Evolutionary conservation across 192 early-diverging fungal species (phyloP), one percentile per base, ranked within the genome.

Genomic region (Oehlia diaphana): DNA sequence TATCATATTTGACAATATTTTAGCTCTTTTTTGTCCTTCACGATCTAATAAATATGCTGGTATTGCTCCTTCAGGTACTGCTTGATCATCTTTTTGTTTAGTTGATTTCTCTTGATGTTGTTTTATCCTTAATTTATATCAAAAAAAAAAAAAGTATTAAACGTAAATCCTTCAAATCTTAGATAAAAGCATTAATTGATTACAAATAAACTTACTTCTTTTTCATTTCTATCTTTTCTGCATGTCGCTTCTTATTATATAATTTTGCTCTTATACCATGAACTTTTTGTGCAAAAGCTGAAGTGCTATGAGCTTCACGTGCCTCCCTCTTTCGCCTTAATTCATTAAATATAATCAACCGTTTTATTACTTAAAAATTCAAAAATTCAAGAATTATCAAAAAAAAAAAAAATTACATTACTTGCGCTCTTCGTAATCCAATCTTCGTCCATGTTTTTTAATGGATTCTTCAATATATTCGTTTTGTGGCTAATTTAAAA

Each of bases 161-260:
- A 39, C 7, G 13, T 65, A 23, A 42, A 44, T 2, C 31, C 0
- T 10, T 21, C 49, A 23, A 42, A 44, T 2, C 4, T 10, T 21
- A 47, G 44, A 47, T 47, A 39, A 14, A 23, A n/a, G 0, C 5
- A 31, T 65, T 33, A 33, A 13, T 58, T 44, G 14, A n/a, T 26
- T 44, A 67, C 13, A 64, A 47, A 13, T 9, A 63, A 28, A 82
- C 86, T 70, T 86, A 93, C 91, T 95, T 98, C 89, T 99, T 99
- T 90, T 98, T 98, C 97, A 98, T 98, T 88, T 99, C 94, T 80
- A 99, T 97, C 94, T 99, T 99, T 86, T 99, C 96, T 28, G 91
- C 87, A 82, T 96, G 97, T 44, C 97, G 91, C 90, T 97, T 98
- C 92, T 97, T 98, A 90, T 99, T 98, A 87, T 96, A 93, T 85